Evolutionary conservation across 305 asterid species (phyloP).

Genomic region (Andrographis paniculata): DNA sequence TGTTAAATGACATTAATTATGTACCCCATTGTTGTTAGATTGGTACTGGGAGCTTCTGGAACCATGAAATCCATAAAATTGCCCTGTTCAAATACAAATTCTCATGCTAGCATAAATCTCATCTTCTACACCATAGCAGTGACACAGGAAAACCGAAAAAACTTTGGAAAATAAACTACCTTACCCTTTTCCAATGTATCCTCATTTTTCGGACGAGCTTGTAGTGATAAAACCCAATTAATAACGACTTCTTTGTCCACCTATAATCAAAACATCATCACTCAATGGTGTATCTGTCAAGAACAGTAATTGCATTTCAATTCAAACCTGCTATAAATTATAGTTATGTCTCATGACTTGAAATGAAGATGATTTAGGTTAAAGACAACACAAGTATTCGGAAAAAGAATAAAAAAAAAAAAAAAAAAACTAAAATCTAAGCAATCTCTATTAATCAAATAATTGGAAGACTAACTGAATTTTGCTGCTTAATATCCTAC

Average conservation of each 20-base stretch:
- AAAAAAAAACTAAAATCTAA: no score
- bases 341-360: no score
- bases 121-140: conserved; percentile 15
- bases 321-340: no score
- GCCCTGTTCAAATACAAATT: conserved; percentile 39
- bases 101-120: conserved; percentile 10
- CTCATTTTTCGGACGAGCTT: conserved; percentile 60
- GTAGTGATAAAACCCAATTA: conserved; percentile 82
- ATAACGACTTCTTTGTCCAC: conserved; percentile 59
- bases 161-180: conserved; percentile 12
- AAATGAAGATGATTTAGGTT: no score
- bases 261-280: conserved; percentile 22
- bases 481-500: no score
- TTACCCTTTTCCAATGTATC: conserved; percentile 50
- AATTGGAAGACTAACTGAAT: no score
- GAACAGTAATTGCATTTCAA: no score
- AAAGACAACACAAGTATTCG: no score
- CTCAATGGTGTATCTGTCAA: no score
- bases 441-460: no score
- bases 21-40: conserved; percentile 38
- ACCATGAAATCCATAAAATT: conserved; percentile 94
- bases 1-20: not conserved
- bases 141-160: conserved; percentile 1
- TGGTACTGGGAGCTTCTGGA: conserved; percentile 88
- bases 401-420: no score